Evolutionary conservation across 2,329 filamentous ascomycete genomes (phyloP), one percentile per base, ranked within the genome.

Genomic region (Talaromyces sp.): DNA sequence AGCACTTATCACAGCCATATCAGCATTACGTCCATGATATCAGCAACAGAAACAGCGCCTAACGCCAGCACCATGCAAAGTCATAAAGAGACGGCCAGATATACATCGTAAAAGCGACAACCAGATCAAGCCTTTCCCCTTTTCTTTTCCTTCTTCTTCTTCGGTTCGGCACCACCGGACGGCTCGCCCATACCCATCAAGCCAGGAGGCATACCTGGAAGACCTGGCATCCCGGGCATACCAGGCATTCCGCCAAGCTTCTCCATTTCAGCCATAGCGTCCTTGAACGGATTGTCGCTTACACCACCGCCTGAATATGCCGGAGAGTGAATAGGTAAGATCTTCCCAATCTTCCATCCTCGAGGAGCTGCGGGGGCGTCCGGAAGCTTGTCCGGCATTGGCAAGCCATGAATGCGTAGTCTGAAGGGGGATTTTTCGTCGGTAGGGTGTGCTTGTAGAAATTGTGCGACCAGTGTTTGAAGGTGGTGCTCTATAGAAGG

Each of bases 201-300:
- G n/a, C 56, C 47, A 27, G 59, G 51, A 11, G 64, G 60, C 51
- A 63, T 62, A 1, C 64, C 59, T 2, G 64, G 64, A 43, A 66
- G 49, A 59, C 53, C 54, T 22, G 61, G 61, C 61, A 63, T 63
- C 15, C 61, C 61, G n/a, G 61, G 82, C 78, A 86, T 82, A 38
- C 72, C 73, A 1, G 75, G 76, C 60, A 77, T 77, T 36, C 75
- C 78, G 66, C 75, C 73, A 69, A 79, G 75, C 70, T 81, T 82
- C 69, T 85, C 83, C 92, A 98, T 96, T 81, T 96, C 92, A 73
- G 88, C 89, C 93, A 98, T 97, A 84, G 97, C 96, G 71, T 97
- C 93, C 82, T 95, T 92, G 74, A 98, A 88, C 68, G 97, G 87
- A 74, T 98, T 96, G 78, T 99, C 95, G 68, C 88, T 93, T 11